Evolutionary conservation across 768 basidiomycete genomes (phyloP), one percentile per base, ranked within the genome.

Genomic region (Termitomyces sp.): DNA sequence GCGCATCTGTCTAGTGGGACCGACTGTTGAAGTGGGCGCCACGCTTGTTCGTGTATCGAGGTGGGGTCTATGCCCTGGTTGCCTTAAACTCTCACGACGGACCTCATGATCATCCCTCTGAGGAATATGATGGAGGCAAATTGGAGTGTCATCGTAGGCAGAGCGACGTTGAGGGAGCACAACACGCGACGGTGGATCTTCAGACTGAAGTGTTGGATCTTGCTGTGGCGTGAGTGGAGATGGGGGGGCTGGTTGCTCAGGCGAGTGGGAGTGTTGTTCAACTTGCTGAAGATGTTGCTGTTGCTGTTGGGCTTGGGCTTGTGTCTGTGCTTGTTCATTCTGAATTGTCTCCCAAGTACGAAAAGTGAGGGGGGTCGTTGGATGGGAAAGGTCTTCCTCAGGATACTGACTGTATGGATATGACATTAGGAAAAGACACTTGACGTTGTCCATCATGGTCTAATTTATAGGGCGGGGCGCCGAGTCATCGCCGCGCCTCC

Each of bases 321-420:
- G 57, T 47, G 35, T 18, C 47, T 58, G 51, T 12, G 26, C 26
- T 58, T 48, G 51, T 61, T 77, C 69, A 64, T 69, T 73, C 61
- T 80, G 72, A 61, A 74, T 70, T 30, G 73, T 73, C 65, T 74
- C 71, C 75, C 76, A 74, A 59, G 74, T 67, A 57, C 74, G 74
- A 69, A 76, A 56, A 62, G 62, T 47, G 65, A 73, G 73, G 12
- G 82, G 80, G 13, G 80, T 80, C 28, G 80, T 67, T 47, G 82
- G 76, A 63, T 72, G 73, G 30, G 80, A 78, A 68, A 74, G 74
- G 66, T 75, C 72, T 68, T 80, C 80, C 65, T 70, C 71, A 63
- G 73, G 67, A 70, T 74, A 77, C 62, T 77, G 75, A 61, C 67
- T 67, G 64, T 69, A 77, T 61, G 75, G 74, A 71, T 76, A 80